Evolutionary conservation across 1,139 yeast genomes (phyloP).

Genomic region (Debaryomyces coudertii): DNA sequence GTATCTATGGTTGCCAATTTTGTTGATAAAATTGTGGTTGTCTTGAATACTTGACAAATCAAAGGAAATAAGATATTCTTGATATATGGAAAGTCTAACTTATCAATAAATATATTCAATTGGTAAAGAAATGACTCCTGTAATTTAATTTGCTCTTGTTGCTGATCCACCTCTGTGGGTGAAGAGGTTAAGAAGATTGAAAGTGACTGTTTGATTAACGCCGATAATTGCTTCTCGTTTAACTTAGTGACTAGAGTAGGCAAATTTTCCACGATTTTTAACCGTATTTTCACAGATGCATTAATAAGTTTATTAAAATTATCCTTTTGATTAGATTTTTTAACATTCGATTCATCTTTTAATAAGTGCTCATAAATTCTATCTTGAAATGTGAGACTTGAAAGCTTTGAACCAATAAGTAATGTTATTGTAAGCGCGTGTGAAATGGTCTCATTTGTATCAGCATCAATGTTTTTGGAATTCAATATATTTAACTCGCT

Average conservation of each 20-base stretch:
- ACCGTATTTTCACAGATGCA: slow-evolving; percentile 38
- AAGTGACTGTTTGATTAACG: slow-evolving; percentile 32
- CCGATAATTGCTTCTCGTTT: slow-evolving; percentile 48
- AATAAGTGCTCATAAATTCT: slow-evolving; percentile 50
- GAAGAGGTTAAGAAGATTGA: slow-evolving; percentile 33
- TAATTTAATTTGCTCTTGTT: slow-evolving; percentile 41
- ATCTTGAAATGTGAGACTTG: slow-evolving; percentile 79
- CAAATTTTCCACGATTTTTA: slow-evolving; percentile 58
- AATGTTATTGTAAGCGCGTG: slow-evolving; percentile 60
- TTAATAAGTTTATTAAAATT: slow-evolving; percentile 44
- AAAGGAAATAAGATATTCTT: slow-evolving; percentile 76
- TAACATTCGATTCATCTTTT: slow-evolving; percentile 33
- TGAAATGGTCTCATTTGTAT: slow-evolving; percentile 47
- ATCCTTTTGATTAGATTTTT: slow-evolving; percentile 31
- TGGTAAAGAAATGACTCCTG: slow-evolving; percentile 62
- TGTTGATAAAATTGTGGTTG: slow-evolving; percentile 80
- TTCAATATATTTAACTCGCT: slow-evolving; percentile 35
- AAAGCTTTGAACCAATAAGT: slow-evolving; percentile 65
- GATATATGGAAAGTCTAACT: slow-evolving; percentile 70
- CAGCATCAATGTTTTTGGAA: slow-evolving; percentile 20
- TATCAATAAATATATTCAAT: slow-evolving; percentile 45
- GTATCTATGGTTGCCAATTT: slow-evolving; percentile 71
- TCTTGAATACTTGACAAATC: slow-evolving; percentile 71
- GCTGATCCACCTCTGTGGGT: slow-evolving; percentile 29
- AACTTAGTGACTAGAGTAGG: slow-evolving; percentile 55